These are phyloP conservation scores for Podaxis rugospora DNA, from an alignment of 768 basidiomycete genomes.

Conservation along the genomic window DNA sequence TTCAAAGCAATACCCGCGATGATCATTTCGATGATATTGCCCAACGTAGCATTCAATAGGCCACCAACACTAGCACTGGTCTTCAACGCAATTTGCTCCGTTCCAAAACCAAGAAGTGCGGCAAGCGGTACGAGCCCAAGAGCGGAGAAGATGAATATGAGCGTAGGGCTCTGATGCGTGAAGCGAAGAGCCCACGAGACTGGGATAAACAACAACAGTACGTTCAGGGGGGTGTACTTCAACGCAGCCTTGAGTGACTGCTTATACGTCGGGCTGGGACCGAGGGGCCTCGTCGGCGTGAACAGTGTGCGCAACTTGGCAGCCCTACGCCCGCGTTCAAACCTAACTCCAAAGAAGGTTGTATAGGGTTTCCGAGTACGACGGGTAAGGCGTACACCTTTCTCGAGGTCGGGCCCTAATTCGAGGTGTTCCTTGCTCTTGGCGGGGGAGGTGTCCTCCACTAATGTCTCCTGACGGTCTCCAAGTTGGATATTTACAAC, in stretches of 20 bases:
- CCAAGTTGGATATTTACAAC: background rate
- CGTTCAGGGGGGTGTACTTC: conserved; percentile 34
- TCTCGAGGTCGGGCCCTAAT: conserved; percentile 2
- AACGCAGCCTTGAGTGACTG: conserved; percentile 27
- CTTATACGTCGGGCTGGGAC: conserved; percentile 31
- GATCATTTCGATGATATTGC: conserved; percentile 51
- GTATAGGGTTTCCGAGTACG: conserved; percentile 3
- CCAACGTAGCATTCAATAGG: conserved; percentile 48
- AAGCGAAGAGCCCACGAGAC: conserved; percentile 46
- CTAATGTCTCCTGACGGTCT: conserved; percentile 17
- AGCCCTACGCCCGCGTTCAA: background rate
- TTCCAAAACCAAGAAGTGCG: conserved; percentile 46
- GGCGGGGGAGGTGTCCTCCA: background rate
- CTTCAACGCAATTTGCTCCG: conserved; percentile 46
- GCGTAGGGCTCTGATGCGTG: conserved; percentile 38
- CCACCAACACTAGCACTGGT: conserved; percentile 48
- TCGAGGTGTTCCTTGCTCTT: background rate
- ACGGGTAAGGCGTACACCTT: background rate
- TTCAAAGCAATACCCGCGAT: conserved; percentile 41
- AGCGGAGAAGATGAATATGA: conserved; percentile 43
- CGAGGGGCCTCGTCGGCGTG: conserved; percentile 25
- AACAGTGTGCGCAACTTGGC: conserved; percentile 27
- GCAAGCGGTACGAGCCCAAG: conserved; percentile 49
- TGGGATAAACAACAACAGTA: conserved; percentile 45
- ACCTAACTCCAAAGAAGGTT: background rate